Evolutionary conservation across 148 eudicot genomes (phyloP).

Genomic region (Linanthus parryae): DNA sequence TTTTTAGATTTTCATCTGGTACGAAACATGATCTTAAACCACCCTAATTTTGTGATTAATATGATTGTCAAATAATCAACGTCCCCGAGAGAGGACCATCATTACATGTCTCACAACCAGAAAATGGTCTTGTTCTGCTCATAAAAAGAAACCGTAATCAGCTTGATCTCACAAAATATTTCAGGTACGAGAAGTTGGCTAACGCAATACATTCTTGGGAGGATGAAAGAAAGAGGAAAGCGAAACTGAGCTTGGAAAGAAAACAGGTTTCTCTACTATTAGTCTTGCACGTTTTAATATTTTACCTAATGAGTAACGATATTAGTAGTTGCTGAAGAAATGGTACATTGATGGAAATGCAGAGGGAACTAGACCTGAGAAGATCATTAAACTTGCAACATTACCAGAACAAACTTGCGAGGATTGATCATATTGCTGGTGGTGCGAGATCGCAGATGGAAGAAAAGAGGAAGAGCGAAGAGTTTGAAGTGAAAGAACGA

Average conservation of each 20-base stretch:
- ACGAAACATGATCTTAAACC: too few species aligned
- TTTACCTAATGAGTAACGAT: not conserved
- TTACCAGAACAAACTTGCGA: conserved; percentile 45
- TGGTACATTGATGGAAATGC: too few species aligned
- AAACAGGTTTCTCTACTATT: conserved; percentile 35
- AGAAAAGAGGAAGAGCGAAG: conserved; percentile 58
- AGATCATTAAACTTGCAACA: conserved; percentile 39
- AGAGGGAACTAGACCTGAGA: conserved; percentile 57
- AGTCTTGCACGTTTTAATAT: not conserved
- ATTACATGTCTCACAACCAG: too few species aligned
- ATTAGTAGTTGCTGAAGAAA: too few species aligned
- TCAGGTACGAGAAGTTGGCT: conserved; percentile 56
- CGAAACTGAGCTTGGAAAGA: conserved; percentile 40
- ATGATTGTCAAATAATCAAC: too few species aligned
- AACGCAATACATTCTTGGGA: conserved; percentile 58
- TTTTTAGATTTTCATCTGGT: too few species aligned
- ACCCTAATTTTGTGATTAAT: too few species aligned
- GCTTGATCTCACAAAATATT: not conserved
- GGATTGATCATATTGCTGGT: conserved; percentile 43
- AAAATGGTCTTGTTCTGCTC: too few species aligned
- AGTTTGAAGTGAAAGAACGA: conserved; percentile 33
- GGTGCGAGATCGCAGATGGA: conserved; percentile 55
- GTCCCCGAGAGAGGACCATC: too few species aligned
- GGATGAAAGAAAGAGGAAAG: conserved; percentile 53
- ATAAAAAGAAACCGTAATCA: too few species aligned